A percentile compares a stretch with the other conserved stretches of the same genome.
These are phyloP conservation scores for Phoenix roebelenii DNA, from an alignment of 176 grass and related monocot genomes.

Conservation along the genomic window DNA sequence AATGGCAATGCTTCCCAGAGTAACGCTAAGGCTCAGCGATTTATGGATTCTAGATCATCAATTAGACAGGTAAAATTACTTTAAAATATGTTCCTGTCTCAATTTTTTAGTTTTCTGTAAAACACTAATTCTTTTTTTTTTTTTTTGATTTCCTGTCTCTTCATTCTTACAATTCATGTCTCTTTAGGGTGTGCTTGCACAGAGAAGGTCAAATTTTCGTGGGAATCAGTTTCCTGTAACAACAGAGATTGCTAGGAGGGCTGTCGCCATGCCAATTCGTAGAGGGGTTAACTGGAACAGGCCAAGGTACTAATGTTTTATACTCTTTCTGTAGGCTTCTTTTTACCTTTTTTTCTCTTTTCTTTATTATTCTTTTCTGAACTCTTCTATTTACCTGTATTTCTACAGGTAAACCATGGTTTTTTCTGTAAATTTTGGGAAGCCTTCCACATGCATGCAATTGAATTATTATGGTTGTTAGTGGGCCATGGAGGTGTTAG, in stretches of 20 bases:
- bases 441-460: slow-evolving; percentile 37
- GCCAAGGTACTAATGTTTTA: slow-evolving; percentile 49
- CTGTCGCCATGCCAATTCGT: slow-evolving; percentile 43
- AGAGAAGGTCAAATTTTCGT: slow-evolving; percentile 76
- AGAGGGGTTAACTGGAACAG: slow-evolving; percentile 47
- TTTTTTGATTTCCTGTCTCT: neutral
- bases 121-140: neutral
- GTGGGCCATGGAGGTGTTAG: slow-evolving; percentile 17
- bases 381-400: slow-evolving; percentile 16
- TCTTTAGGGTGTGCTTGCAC: slow-evolving; percentile 65
- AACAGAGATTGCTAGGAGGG: slow-evolving; percentile 69
- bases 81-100: neutral
- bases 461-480: slow-evolving; percentile 24
- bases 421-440: slow-evolving; percentile 32
- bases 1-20: slow-evolving; percentile 40
- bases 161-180: neutral
- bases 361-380: slow-evolving; percentile 6
- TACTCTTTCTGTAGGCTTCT: neutral
- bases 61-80: slow-evolving; percentile 53
- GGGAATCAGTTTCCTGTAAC: slow-evolving; percentile 62
- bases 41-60: slow-evolving; percentile 67
- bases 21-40: slow-evolving; percentile 47
- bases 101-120: neutral
- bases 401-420: slow-evolving; percentile 62
- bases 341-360: neutral